phyloP scores from a whole-genome alignment of 2,329 filamentous ascomycete species.

The Neocatenulostroma microsporum region DNA sequence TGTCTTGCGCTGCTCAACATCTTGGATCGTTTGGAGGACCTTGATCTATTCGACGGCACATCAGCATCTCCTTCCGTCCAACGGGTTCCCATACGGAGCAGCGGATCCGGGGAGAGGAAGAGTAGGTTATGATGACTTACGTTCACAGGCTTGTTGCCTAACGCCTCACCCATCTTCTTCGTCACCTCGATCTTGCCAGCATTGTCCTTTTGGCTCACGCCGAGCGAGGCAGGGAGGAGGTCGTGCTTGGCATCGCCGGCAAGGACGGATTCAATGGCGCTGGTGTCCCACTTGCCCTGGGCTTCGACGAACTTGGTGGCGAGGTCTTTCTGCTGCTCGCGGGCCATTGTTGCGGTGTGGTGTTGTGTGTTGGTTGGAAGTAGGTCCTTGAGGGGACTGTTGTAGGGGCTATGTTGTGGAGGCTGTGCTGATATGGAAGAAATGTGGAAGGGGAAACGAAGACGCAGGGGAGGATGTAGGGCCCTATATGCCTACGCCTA shows the following conservation, averaged over 20 bases:
- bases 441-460: too few species aligned
- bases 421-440: too few species aligned
- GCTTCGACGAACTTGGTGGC: constrained; percentile 8
- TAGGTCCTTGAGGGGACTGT: too few species aligned
- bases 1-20: constrained; percentile 10
- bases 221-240: constrained; percentile 10
- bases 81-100: background rate
- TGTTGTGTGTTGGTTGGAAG: background rate
- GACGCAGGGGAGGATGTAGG: too few species aligned
- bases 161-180: constrained; percentile 7
- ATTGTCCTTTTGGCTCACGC: constrained; percentile 10
- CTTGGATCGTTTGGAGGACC: constrained; percentile 10
- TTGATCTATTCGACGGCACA: constrained; percentile 3
- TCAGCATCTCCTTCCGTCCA: background rate
- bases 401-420: too few species aligned
- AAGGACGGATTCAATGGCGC: constrained; percentile 3
- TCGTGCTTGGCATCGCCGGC: constrained; percentile 10
- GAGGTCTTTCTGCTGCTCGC: constrained; percentile 10
- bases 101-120: background rate
- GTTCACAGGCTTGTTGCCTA: constrained; percentile 8
- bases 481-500: too few species aligned
- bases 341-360: constrained; percentile 7
- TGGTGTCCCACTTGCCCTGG: constrained; percentile 7
- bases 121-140: too few species aligned
- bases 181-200: constrained; percentile 9